Conservation (phyloP, 768 basidiomycete genomes). For the Macrocybe gigantea region DNA sequence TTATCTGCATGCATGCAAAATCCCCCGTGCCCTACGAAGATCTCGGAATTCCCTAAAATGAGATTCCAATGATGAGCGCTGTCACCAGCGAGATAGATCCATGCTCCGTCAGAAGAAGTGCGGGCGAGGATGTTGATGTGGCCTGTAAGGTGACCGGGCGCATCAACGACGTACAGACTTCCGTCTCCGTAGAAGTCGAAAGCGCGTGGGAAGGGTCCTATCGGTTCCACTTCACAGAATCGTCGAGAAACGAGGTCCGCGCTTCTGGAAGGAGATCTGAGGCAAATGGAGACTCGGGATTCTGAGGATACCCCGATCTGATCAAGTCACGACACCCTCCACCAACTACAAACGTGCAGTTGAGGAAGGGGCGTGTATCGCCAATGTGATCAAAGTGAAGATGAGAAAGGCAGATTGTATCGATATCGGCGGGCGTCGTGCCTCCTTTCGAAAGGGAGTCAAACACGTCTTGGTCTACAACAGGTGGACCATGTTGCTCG, state of each 20-base stretch:
- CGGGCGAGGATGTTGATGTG: slow-evolving; percentile 48
- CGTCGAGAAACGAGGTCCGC: not conserved
- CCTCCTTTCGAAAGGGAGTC: slow-evolving; percentile 45
- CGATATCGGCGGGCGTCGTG: slow-evolving; percentile 30
- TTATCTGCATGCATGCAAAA: slow-evolving; percentile 36
- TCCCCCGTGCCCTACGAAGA: slow-evolving; percentile 24
- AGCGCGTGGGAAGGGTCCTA: slow-evolving; percentile 23
- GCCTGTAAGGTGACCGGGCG: slow-evolving; percentile 47
- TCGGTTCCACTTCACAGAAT: not conserved
- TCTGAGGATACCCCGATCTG: slow-evolving; percentile 2
- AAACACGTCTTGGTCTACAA: slow-evolving; percentile 28
- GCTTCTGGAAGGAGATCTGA: not conserved
- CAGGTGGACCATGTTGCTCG: no score
- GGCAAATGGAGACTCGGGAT: not conserved
- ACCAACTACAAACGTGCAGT: slow-evolving; percentile 40
- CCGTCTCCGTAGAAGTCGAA: slow-evolving; percentile 50
- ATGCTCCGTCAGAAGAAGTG: slow-evolving; percentile 41
- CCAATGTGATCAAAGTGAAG: slow-evolving; percentile 48
- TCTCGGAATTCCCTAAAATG: slow-evolving; percentile 33
- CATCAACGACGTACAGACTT: slow-evolving; percentile 47
- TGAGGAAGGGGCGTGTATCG: slow-evolving; percentile 35
- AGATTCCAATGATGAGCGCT: slow-evolving; percentile 46
- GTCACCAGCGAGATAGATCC: slow-evolving; percentile 49
- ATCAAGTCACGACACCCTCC: slow-evolving; percentile 29
- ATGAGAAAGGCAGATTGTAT: slow-evolving; percentile 40